Evolutionary conservation across 441 rosid species (phyloP).

Genomic region (Cnidoscolus chayamansa): DNA sequence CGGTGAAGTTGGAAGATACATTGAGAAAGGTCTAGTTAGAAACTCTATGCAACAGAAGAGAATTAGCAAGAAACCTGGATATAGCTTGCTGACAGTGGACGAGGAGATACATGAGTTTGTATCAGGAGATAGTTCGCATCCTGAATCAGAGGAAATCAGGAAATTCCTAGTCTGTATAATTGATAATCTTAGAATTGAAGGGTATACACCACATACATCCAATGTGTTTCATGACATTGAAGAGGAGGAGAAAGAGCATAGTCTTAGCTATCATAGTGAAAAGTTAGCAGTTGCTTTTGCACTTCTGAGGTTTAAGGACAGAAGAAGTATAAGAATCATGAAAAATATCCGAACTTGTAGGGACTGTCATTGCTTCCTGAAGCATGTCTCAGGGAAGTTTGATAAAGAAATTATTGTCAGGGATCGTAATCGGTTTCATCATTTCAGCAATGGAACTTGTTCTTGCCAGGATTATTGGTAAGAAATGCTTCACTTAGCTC

Average conservation of each 20-base stretch:
- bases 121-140: slow-evolving; percentile 58
- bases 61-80: slow-evolving; percentile 67
- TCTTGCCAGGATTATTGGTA: slow-evolving; percentile 78
- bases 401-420: slow-evolving; percentile 53
- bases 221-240: slow-evolving; percentile 43
- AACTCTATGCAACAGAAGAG: slow-evolving; percentile 55
- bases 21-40: slow-evolving; percentile 44
- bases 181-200: slow-evolving; percentile 33
- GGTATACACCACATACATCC: slow-evolving; percentile 34
- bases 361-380: slow-evolving; percentile 68
- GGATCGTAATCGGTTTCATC: slow-evolving; percentile 80
- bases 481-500: background rate
- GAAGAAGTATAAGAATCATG: slow-evolving; percentile 57
- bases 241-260: slow-evolving; percentile 38
- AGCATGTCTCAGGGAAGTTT: slow-evolving; percentile 59
- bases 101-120: slow-evolving; percentile 59
- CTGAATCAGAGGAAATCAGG: slow-evolving; percentile 42
- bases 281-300: slow-evolving; percentile 70
- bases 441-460: slow-evolving; percentile 58
- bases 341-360: slow-evolving; percentile 69
- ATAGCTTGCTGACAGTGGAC: slow-evolving; percentile 51
- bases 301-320: slow-evolving; percentile 43
- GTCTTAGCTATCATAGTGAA: slow-evolving; percentile 58
- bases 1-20: slow-evolving; percentile 42
- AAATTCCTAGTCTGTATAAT: slow-evolving; percentile 43